A percentile compares a stretch with the other conserved stretches of the same genome.
phyloP scores from a whole-genome alignment of 257 asterid genomes.

The Solanum appendiculatum region DNA sequence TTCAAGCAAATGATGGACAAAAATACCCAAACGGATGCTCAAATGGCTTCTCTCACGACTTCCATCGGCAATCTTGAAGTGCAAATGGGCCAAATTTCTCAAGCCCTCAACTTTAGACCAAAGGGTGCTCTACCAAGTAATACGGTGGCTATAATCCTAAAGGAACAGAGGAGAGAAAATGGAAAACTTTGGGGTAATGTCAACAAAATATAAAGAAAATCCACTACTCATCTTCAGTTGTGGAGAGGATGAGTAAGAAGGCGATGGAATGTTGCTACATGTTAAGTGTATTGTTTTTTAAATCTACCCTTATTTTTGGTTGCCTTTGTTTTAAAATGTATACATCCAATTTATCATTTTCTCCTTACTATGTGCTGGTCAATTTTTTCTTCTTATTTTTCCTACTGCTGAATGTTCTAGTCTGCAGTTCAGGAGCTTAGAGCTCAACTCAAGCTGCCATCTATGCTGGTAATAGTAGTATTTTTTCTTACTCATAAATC shows the following conservation, averaged over 20 bases:
- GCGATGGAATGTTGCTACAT: not conserved
- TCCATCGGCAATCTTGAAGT: not conserved
- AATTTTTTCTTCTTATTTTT: constrained; percentile 4
- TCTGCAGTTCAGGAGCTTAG: constrained; percentile 85
- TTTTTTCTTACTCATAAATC: not conserved
- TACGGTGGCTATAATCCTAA: not conserved
- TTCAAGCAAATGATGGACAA: not conserved
- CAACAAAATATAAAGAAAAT: not conserved
- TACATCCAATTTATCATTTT: not conserved
- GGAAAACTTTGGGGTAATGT: not conserved
- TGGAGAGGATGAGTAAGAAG: not conserved
- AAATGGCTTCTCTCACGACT: not conserved
- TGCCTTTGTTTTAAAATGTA: not conserved
- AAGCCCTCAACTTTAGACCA: not conserved
- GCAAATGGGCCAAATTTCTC: not conserved
- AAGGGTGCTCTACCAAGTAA: not conserved
- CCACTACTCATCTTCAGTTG: not conserved
- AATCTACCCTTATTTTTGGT: not conserved
- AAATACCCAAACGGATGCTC: not conserved
- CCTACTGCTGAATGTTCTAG: constrained; percentile 18
- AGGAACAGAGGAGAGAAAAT: not conserved
- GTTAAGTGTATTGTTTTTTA: not conserved
- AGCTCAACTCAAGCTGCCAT: constrained; percentile 88
- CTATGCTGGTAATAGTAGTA: constrained; percentile 61
- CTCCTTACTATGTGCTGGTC: not conserved